Conservation (phyloP, 2,329 filamentous ascomycete genomes). For the Neofusicoccum sp. region DNA sequence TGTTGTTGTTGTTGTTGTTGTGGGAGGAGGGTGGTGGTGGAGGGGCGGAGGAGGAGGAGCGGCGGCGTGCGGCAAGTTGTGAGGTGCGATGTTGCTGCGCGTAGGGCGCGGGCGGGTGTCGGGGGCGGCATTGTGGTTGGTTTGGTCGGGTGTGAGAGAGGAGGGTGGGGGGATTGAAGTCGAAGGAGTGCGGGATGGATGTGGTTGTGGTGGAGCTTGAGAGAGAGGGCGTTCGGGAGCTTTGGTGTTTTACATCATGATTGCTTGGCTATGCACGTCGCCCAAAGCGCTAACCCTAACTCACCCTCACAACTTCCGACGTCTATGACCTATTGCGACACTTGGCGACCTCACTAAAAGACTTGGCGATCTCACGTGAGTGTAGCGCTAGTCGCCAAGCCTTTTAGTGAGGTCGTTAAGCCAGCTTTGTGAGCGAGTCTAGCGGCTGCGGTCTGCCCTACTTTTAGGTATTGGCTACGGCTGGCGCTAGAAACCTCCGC, state of each 20-base stretch:
- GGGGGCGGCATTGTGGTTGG: background rate
- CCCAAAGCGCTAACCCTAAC: background rate
- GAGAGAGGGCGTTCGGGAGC: background rate
- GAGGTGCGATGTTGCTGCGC: background rate
- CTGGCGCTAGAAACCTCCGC: slow-evolving; percentile 14
- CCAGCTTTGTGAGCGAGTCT: background rate
- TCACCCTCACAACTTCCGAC: background rate
- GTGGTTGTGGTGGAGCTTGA: background rate
- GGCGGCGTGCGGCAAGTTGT: background rate
- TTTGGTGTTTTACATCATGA: slow-evolving; percentile 17
- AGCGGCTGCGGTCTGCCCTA: background rate
- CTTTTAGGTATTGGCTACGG: background rate
- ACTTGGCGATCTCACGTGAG: background rate
- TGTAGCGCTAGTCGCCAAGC: background rate
- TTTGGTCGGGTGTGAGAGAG: background rate
- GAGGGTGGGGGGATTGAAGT: background rate
- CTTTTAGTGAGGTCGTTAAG: no score
- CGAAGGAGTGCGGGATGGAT: background rate
- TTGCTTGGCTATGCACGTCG: background rate
- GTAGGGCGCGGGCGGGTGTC: background rate
- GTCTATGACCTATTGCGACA: background rate
- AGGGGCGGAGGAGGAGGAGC: background rate
- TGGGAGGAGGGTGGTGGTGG: background rate
- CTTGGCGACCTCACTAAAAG: background rate
- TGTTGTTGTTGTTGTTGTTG: no score